Evolutionary conservation across 2,329 filamentous ascomycete species (phyloP), one percentile per base, ranked within the genome.

Genomic region (Paecilomyces formosus): DNA sequence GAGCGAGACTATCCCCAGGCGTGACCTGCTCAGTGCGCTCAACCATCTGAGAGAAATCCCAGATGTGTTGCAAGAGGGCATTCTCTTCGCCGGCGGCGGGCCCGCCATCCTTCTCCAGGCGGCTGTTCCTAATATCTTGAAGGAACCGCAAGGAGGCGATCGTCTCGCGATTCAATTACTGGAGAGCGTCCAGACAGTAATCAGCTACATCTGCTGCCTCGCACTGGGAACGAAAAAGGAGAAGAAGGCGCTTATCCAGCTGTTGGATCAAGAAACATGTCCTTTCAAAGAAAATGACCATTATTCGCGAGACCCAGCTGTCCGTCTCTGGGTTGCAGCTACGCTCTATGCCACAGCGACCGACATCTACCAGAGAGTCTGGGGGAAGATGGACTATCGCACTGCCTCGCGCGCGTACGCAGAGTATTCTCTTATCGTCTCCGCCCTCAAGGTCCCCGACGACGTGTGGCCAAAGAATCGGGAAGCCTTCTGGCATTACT

Each of bases 351-450:
- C 70, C 18, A 73, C 70, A 15, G 66, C 69, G 3, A 73, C 70
- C 6, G 72, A 73, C 55, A 67, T 72, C 61, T 74, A 73, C 59
- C 71, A 74, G 62, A 69, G 72, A 12, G 66, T 73, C 54, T 72
- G 72, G 50, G 69, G 70, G 4, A 63, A 65, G 18, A 65, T 73
- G n/a, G 66, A 68, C 55, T 68, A 69, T 50, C 60, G 66, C 21
- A 70, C 68, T 1, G 70, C 72, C 3, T 64, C 73, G 33, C 66
- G 62, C 5, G 69, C 64, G 3, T 74, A 72, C 53, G 53, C 55
- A 30, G 72, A 74, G 58, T 73, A 70, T 55, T 60, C 66, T 4
- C 53, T 69, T 11, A 57, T 74, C 12, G 60, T 71, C 53, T 59
- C 64, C 53, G 64, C 63, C n/a, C 64, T 74, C 12, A 65, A 65